Evolutionary conservation across 1,139 yeast species (phyloP).

Genomic region (Diutina siamensis): DNA sequence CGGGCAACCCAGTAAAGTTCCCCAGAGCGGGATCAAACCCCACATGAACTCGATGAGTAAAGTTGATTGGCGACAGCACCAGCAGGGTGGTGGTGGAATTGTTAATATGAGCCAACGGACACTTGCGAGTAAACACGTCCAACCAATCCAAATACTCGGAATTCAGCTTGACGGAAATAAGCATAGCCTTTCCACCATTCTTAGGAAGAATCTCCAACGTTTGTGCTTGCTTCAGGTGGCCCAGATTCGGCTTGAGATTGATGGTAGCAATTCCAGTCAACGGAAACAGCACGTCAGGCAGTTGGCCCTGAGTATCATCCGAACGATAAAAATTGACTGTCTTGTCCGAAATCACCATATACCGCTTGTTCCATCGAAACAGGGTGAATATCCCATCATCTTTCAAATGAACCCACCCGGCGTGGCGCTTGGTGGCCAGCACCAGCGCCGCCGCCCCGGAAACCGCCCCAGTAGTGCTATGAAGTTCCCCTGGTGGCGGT

Average conservation of each 20-base stretch:
- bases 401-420: slow-evolving; percentile 85
- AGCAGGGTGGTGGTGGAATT: slow-evolving; percentile 2
- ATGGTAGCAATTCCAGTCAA: slow-evolving; percentile 27
- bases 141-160: slow-evolving; percentile 84
- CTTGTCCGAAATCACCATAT: slow-evolving; percentile 63
- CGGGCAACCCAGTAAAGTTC: slow-evolving; percentile 66
- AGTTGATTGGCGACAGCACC: slow-evolving; percentile 70
- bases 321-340: slow-evolving; percentile 50
- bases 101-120: slow-evolving; percentile 47
- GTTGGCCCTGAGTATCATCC: slow-evolving; percentile 11
- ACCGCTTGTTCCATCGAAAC: slow-evolving; percentile 88
- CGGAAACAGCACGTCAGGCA: slow-evolving; percentile 32
- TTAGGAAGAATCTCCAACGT: slow-evolving; percentile 67
- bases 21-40: slow-evolving; percentile 65
- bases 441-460: slow-evolving; percentile 17
- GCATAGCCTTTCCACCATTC: slow-evolving; percentile 48
- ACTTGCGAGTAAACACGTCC: slow-evolving; percentile 77
- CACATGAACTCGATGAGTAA: slow-evolving; percentile 55
- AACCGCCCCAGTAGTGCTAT: slow-evolving; percentile 10
- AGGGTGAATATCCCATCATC: slow-evolving; percentile 78
- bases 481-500: slow-evolving; percentile 23
- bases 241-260: slow-evolving; percentile 27
- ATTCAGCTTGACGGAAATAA: slow-evolving; percentile 66
- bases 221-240: slow-evolving; percentile 46
- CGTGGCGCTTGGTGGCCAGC: slow-evolving; percentile 14